Evolutionary conservation across 352 stramenopile genomes (phyloP).

Genomic region (Globisporangium radiosum): DNA sequence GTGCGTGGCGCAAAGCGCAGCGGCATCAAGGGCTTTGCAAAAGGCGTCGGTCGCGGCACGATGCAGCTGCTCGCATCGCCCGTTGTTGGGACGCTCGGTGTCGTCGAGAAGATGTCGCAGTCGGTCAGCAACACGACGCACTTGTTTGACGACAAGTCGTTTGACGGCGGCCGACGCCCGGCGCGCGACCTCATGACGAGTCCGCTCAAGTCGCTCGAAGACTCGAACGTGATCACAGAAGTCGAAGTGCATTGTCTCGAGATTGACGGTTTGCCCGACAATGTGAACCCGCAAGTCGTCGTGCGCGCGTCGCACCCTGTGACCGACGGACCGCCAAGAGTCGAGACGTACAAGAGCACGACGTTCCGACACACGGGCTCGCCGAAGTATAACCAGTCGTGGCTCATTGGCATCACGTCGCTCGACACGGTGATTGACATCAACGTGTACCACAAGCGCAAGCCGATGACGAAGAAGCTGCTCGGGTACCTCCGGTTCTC

Average conservation of each 20-base stretch:
- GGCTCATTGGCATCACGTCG: slow-evolving; percentile 66
- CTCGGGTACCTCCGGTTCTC: slow-evolving; percentile 68
- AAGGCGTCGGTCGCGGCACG: slow-evolving; percentile 71
- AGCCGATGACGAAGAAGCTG: slow-evolving; percentile 75
- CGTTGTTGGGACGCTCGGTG: slow-evolving; percentile 76
- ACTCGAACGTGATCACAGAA: slow-evolving; percentile 85
- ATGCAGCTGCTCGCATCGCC: slow-evolving; percentile 72
- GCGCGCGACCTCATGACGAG: slow-evolving; percentile 51
- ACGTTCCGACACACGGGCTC: slow-evolving; percentile 48
- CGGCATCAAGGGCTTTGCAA: slow-evolving; percentile 79
- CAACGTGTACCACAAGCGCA: slow-evolving; percentile 79
- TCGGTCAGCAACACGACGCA: slow-evolving; percentile 85
- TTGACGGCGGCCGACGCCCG: slow-evolving; percentile 67
- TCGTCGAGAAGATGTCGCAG: slow-evolving; percentile 78
- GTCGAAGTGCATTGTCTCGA: slow-evolving; percentile 73
- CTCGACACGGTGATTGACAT: slow-evolving; percentile 76
- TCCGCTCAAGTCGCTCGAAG: slow-evolving; percentile 62
- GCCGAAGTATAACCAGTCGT: slow-evolving; percentile 81
- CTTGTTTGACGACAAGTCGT: slow-evolving; percentile 75
- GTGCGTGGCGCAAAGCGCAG: slow-evolving; percentile 64
- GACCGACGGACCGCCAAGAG: slow-evolving; percentile 29
- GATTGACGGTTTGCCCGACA: slow-evolving; percentile 60
- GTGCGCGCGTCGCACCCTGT: slow-evolving; percentile 45
- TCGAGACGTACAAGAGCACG: slow-evolving; percentile 67
- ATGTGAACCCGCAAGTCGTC: slow-evolving; percentile 63